phyloP scores from a whole-genome alignment of 495 filamentous ascomycete genomes.

The Melanomma pulvis-pyrius region DNA sequence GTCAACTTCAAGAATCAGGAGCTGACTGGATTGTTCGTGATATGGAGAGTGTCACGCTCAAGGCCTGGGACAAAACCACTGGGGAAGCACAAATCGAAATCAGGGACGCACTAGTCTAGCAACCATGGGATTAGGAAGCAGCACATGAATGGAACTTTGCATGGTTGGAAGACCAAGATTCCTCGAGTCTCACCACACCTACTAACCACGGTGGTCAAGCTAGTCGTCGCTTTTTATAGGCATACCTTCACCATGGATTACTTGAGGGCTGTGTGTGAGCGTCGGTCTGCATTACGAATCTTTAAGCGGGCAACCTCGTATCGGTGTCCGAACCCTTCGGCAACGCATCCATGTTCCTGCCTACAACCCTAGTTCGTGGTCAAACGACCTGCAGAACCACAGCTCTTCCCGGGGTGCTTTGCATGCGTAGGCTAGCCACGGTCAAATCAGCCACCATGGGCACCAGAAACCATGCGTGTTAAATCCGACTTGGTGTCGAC shows the following conservation, averaged over 20 bases:
- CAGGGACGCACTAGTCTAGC: constrained; percentile 41
- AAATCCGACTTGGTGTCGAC: constrained; percentile 23
- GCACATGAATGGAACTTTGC: constrained; percentile 6
- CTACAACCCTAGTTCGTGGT: constrained; percentile 10
- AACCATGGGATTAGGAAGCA: neutral
- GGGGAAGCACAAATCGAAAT: constrained; percentile 46
- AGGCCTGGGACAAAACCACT: constrained; percentile 40
- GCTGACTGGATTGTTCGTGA: constrained; percentile 90
- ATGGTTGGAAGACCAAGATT: neutral
- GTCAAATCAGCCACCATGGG: constrained; percentile 23
- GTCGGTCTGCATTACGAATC: neutral
- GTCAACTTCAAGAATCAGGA: constrained; percentile 68
- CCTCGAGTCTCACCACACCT: neutral
- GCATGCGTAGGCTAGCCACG: constrained; percentile 9
- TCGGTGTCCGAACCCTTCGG: constrained; percentile 28
- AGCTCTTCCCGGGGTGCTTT: constrained; percentile 1
- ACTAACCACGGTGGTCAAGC: constrained; percentile 6
- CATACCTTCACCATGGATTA: neutral
- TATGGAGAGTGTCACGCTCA: constrained; percentile 63
- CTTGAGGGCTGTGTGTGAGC: neutral
- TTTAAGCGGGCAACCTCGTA: constrained; percentile 11
- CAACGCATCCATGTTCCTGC: constrained; percentile 15
- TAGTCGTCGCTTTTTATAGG: constrained; percentile 33
- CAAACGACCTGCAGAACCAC: constrained; percentile 21
- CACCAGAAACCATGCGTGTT: constrained; percentile 21